Percentiles rank a stretch among this genome's conserved stretches.
Evolutionary conservation across 2,329 filamentous ascomycete genomes (phyloP).

Genomic region (Xylariaceae sp.): DNA sequence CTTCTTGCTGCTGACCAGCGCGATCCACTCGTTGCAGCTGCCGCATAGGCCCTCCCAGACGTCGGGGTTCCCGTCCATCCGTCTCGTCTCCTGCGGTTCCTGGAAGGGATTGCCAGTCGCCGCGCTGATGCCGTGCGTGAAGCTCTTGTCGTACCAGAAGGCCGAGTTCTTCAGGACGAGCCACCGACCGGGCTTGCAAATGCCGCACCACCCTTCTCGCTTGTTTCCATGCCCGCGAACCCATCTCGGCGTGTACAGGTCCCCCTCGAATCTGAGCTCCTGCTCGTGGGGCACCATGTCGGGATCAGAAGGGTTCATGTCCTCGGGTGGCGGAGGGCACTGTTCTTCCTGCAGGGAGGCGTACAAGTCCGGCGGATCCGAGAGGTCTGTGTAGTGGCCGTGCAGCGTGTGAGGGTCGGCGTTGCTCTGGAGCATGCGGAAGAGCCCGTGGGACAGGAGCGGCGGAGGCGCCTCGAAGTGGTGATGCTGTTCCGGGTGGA

Average conservation of each 20-base stretch:
- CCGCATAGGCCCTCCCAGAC: constrained; percentile 76
- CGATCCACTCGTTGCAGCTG: constrained; percentile 74
- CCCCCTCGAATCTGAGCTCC: constrained; percentile 69
- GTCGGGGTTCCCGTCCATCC: constrained; percentile 73
- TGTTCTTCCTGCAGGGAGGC: constrained; percentile 68
- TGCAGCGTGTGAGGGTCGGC: constrained; percentile 60
- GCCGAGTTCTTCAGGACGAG: constrained; percentile 83
- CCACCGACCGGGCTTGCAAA: constrained; percentile 81
- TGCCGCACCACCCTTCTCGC: constrained; percentile 82
- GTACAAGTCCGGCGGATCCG: constrained; percentile 70
- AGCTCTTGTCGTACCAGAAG: constrained; percentile 91
- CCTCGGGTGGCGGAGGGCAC: constrained; percentile 65
- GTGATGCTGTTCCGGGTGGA: constrained; percentile 41
- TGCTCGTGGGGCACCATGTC: constrained; percentile 73
- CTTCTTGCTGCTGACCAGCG: constrained; percentile 77
- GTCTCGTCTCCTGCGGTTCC: constrained; percentile 64
- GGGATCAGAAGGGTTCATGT: constrained; percentile 73
- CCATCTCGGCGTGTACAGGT: constrained; percentile 78
- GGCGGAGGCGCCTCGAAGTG: constrained; percentile 53
- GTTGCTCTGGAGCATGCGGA: constrained; percentile 69
- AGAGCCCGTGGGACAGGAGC: constrained; percentile 63
- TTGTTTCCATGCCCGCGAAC: constrained; percentile 81
- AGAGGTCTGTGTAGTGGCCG: constrained; percentile 64
- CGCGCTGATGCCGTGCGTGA: constrained; percentile 79
- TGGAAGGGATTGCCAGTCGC: constrained; percentile 73